Evolutionary conservation across 2,329 filamentous ascomycete genomes (phyloP), one percentile per base, ranked within the genome.

Genomic region (Parafenestella ontariensis): DNA sequence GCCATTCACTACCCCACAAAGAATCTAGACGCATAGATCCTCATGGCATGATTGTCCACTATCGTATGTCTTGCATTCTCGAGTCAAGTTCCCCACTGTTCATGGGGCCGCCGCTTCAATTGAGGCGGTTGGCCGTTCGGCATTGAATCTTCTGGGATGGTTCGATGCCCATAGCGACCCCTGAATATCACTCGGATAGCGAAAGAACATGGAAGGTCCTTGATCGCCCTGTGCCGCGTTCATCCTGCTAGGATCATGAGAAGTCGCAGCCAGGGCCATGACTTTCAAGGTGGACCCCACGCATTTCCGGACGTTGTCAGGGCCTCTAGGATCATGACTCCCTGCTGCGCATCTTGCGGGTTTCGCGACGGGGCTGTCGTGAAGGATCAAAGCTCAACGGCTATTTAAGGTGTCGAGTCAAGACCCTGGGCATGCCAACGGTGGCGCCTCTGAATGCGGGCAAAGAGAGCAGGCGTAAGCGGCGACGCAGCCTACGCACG

Each of bases 361-460:
- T 40, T 41, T 54, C 49, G 45, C 31, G 46, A 33, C n/a, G n/a
- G n/a, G n/a, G n/a, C n/a, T n/a, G n/a, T 37, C 20, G 31, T 33
- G 40, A 49, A 57, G 56, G 46, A 65, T 62, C 58, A 58, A 45
- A 51, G 54, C 59, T 56, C 61, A 67, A 67, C 62, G 61, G 53
- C 49, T 39, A 52, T 63, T 46, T 36, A 52, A 56, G 54, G 54
- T 52, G 28, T 49, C 54, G 61, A 67, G 59, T 65, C 62, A 60
- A 42, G 29, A 40, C 42, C 29, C 47, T 28, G 42, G 34, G 11
- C 31, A 23, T 21, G 44, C 33, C 34, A 48, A 47, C 45, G 21
- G 34, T 43, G 36, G 48, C 42, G 46, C 58, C 29, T 33, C 33
- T 44, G 48, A 33, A 53, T 49, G 54, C 47, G 43, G 44, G 23